Percentiles rank a stretch among this genome's conserved stretches.
Conservation (phyloP, 1,284 basidiomycete genomes). For the Malassezia dermatis region DNA sequence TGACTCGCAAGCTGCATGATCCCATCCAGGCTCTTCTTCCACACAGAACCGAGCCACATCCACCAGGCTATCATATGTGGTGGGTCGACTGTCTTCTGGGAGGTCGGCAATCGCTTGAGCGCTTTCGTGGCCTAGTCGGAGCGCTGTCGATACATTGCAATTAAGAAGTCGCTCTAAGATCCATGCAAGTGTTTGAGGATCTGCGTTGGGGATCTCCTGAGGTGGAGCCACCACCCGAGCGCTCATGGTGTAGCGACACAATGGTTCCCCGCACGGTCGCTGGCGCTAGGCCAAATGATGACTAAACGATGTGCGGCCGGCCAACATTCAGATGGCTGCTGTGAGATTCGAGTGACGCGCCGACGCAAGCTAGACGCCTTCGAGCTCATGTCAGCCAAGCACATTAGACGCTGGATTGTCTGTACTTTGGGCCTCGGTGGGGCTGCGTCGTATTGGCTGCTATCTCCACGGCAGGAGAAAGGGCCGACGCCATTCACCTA, state of each 20-base stretch:
- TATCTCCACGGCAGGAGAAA: not conserved
- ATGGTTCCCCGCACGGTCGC: not conserved
- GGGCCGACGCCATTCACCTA: not conserved
- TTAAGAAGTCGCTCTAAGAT: conserved; percentile 29
- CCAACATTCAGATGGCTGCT: not conserved
- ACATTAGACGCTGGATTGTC: not conserved
- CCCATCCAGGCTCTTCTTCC: conserved; percentile 45
- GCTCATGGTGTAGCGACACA: not conserved
- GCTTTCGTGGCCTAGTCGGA: conserved; percentile 25
- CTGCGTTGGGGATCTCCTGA: conserved; percentile 24
- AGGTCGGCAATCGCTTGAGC: conserved; percentile 35
- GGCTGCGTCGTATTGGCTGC: not conserved
- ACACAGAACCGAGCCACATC: conserved; percentile 46
- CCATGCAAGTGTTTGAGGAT: conserved; percentile 24
- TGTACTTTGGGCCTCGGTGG: not conserved
- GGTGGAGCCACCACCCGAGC: conserved; percentile 11
- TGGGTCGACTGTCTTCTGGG: conserved; percentile 31
- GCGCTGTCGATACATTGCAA: conserved; percentile 19
- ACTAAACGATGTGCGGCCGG: not conserved
- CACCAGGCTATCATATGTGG: conserved; percentile 41
- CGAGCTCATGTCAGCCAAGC: not conserved
- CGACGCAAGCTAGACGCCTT: not conserved
- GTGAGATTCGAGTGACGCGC: not conserved
- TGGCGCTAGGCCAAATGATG: not conserved
- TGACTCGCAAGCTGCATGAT: conserved; percentile 5